Percentiles rank a stretch among this genome's conserved stretches.
These are phyloP conservation scores for Papilionanthe hybrid DNA, from an alignment of 116 monocot genomes.

Conservation along the genomic window DNA sequence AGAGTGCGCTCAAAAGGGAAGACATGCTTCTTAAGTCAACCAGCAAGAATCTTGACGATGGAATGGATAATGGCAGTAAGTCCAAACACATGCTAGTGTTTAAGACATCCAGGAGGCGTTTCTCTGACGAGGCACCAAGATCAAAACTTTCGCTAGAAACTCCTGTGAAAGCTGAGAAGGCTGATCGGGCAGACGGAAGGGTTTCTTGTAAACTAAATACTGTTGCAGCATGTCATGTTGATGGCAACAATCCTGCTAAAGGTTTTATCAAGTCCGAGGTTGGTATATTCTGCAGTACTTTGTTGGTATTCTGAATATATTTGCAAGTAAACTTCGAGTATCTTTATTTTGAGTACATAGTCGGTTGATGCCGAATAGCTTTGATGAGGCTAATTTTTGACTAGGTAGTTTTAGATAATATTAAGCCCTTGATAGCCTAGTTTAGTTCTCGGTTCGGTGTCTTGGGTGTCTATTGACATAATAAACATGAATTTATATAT, in stretches of 20 bases:
- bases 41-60: slow-evolving; percentile 16
- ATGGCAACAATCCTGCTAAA: slow-evolving; percentile 6
- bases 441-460: not conserved
- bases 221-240: slow-evolving; percentile 9
- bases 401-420: not conserved
- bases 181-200: slow-evolving; percentile 11
- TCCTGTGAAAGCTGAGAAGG: slow-evolving; percentile 27
- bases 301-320: not conserved
- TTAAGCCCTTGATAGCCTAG: not conserved
- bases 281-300: not conserved
- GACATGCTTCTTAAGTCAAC: slow-evolving; percentile 5
- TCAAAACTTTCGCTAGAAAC: slow-evolving; percentile 16
- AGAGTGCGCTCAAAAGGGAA: slow-evolving; percentile 1
- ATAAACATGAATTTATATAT: not conserved
- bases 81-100: slow-evolving; percentile 25
- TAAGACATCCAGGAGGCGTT: slow-evolving; percentile 16
- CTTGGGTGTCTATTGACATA: not conserved
- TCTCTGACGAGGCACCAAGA: slow-evolving; percentile 9
- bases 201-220: slow-evolving; percentile 13
- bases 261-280: slow-evolving; percentile 39
- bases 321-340: not conserved
- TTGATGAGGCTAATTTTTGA: not conserved
- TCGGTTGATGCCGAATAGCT: not conserved
- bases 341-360: not conserved
- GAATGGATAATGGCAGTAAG: slow-evolving; percentile 15